Evolutionary conservation across 2,329 filamentous ascomycete genomes (phyloP), one percentile per base, ranked within the genome.

Genomic region (Amphichorda felina): DNA sequence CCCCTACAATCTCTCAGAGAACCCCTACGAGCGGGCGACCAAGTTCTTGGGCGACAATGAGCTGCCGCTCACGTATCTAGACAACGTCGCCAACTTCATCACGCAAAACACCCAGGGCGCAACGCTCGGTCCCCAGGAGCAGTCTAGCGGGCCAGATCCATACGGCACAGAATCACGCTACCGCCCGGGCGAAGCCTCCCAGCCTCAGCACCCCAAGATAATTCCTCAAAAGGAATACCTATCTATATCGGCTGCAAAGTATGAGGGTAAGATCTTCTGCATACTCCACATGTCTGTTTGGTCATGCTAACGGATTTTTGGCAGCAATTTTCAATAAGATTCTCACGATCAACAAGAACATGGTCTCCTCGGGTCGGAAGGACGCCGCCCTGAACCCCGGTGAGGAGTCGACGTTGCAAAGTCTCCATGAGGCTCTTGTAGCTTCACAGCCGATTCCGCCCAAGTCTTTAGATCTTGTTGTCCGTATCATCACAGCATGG

Each of bases 71-170:
- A 76, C 73, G 4, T 96, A 94, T 51, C 70, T 95, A 11, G 89
- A 96, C 46, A 84, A 87, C 51, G 87, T 95, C 13, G 85, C 88
- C 6, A 83, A 91, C 45, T 96, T 95, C 57, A 94, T 98, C 46
- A 74, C 82, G 8, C 72, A 82, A 38, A 96, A 96, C 50, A 94
- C 88, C 1, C 76, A 89, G 59, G 88, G 87, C 4, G 82, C 86
- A 7, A 85, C 79, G 1, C 61, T 94, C n/a, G 86, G 86, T 1
- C 72, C 79, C 45, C 53, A 65, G 13, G 61, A 69, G 33, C 63
- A 55, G 7, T 54, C 65, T 3, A 56, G 62, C 13, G 70, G 69
- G 2, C 63, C 74, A 24, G 84, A 94, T 56, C 80, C 85, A 1
- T 86, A 78, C 63, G 86, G 85, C 6, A 78, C 77, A 14, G 85